A percentile compares a stretch with the other conserved stretches of the same genome.
These are phyloP conservation scores for Phlebiopsis flavidoalba DNA, from an alignment of 768 basidiomycete genomes.

Conservation along the genomic window DNA sequence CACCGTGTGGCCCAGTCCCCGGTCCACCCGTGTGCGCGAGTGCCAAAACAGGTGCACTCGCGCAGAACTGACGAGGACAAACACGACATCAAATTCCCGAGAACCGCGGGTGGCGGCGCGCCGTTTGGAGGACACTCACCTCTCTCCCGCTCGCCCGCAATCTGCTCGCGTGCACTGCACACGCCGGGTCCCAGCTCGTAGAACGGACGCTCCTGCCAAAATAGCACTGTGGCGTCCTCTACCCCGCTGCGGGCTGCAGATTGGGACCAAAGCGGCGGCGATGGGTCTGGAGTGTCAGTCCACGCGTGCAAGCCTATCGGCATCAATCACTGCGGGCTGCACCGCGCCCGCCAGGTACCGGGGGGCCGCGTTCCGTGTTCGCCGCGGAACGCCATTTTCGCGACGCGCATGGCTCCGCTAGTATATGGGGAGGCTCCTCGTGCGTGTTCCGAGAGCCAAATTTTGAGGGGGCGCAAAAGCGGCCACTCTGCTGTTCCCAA, in stretches of 20 bases:
- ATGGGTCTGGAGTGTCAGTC: background rate
- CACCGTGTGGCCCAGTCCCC: background rate
- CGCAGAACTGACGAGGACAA: background rate
- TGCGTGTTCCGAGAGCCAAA: background rate
- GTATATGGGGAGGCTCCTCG: too few species aligned
- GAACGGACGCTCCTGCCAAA: background rate
- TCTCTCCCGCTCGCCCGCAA: background rate
- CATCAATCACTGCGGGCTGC: background rate
- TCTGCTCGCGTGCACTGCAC: background rate
- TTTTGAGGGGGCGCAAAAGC: background rate
- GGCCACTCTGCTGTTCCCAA: too few species aligned
- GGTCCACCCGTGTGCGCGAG: background rate
- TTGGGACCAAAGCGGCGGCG: background rate
- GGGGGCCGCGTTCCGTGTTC: background rate
- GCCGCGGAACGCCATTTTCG: background rate
- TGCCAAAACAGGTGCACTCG: too few species aligned
- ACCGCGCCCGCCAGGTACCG: too few species aligned
- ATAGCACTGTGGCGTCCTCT: background rate
- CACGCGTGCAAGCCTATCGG: background rate
- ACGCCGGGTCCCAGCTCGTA: too few species aligned
- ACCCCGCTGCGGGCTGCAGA: background rate
- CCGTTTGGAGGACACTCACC: background rate
- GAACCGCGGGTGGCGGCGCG: background rate
- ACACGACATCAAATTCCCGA: background rate
- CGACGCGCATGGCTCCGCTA: background rate